A percentile compares a stretch with the other conserved stretches of the same genome.
These are phyloP conservation scores for Pogostemon cablin DNA, from an alignment of 257 asterid species.

Conservation along the genomic window DNA sequence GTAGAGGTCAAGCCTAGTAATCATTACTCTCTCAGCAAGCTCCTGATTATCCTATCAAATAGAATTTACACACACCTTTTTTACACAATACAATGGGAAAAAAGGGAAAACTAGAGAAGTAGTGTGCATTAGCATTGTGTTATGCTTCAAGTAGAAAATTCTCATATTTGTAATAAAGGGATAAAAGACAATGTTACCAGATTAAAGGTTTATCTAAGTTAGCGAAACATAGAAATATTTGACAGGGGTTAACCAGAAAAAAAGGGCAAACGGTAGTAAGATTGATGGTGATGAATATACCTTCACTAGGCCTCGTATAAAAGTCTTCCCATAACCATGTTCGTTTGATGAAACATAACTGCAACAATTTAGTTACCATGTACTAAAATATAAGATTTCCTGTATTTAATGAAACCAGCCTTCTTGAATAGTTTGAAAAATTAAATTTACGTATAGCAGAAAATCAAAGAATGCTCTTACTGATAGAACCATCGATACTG, in stretches of 20 bases:
- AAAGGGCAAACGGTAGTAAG: too few species aligned
- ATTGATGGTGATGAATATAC: conserved; percentile 32
- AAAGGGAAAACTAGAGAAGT: too few species aligned
- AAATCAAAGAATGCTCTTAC: conserved; percentile 47
- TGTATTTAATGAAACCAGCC: background rate
- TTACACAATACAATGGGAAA: too few species aligned
- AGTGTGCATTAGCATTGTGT: too few species aligned
- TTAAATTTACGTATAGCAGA: background rate
- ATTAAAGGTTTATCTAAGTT: too few species aligned
- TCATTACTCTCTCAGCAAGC: conserved; percentile 93
- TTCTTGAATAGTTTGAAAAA: background rate
- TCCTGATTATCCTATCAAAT: conserved; percentile 62
- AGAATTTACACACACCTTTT: background rate
- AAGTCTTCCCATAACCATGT: conserved; percentile 65
- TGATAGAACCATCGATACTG: conserved; percentile 83
- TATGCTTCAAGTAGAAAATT: too few species aligned
- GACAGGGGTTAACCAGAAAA: too few species aligned
- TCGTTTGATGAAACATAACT: conserved; percentile 66
- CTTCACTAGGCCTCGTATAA: conserved; percentile 78
- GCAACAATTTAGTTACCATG: conserved; percentile 19
- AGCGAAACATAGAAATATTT: too few species aligned
- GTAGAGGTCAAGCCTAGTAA: conserved; percentile 86
- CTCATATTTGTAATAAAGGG: too few species aligned
- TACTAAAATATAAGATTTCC: background rate
- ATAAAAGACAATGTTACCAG: too few species aligned